phyloP scores from a whole-genome alignment of 2,329 filamentous ascomycete genomes.

The Capronia epimyces region DNA sequence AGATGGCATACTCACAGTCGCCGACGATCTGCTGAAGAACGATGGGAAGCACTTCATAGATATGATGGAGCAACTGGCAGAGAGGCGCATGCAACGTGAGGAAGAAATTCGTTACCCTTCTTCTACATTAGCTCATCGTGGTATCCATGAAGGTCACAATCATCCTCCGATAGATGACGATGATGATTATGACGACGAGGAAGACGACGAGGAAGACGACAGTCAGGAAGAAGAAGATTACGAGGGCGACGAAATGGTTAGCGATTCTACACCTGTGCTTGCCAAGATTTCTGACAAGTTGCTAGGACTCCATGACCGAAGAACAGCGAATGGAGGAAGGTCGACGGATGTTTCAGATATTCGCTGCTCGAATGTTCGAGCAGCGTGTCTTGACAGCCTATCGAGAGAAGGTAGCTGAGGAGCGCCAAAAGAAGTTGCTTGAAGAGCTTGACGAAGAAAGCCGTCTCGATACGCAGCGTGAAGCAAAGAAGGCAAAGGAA shows the following conservation, averaged over 20 bases:
- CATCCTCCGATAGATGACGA: conserved; percentile 70
- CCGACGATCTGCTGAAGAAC: conserved; percentile 96
- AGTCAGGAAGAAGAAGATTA: conserved; percentile 61
- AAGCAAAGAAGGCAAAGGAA: conserved; percentile 89
- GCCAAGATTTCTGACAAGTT: conserved; percentile 38
- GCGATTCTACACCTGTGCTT: conserved; percentile 24
- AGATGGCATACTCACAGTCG: conserved; percentile 96
- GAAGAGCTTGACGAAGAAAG: conserved; percentile 87
- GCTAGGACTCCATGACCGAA: conserved; percentile 90
- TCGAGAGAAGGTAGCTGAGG: conserved; percentile 89
- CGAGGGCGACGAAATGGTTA: conserved; percentile 61
- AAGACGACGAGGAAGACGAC: conserved; percentile 64
- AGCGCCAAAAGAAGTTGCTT: conserved; percentile 83
- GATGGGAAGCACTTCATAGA: conserved; percentile 99
- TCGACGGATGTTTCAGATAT: conserved; percentile 98
- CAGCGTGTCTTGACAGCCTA: conserved; percentile 96
- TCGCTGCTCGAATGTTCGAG: conserved; percentile 98
- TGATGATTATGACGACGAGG: conserved; percentile 68
- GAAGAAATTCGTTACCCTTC: conserved; percentile 73
- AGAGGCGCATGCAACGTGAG: conserved; percentile 94
- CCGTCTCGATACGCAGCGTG: conserved; percentile 67
- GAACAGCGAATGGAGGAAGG: conserved; percentile 99
- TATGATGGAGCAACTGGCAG: conserved; percentile 99
- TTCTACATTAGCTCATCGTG: conserved; percentile 52
- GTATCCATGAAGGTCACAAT: conserved; percentile 64